Evolutionary conservation across 768 basidiomycete genomes (phyloP), one percentile per base, ranked within the genome.

Genomic region (Agaricus blazei): DNA sequence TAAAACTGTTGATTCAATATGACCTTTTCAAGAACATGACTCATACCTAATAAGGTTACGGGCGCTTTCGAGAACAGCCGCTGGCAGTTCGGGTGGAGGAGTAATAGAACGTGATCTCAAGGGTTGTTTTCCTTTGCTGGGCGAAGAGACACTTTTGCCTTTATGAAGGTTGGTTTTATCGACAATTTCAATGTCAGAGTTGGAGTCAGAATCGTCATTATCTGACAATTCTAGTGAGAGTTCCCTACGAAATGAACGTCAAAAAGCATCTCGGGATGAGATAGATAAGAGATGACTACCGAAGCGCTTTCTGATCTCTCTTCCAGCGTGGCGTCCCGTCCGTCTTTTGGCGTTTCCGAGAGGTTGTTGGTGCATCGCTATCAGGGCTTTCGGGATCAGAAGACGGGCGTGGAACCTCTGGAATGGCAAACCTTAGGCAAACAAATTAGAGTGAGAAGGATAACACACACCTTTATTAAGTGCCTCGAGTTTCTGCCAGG

Each of bases 11-110:
- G 52, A 37, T 43, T 19, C 46, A 29, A 19, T 9, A 29, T 29
- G 7, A 36, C 26, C 9, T 48, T 34, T 23, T 42, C 12, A 45
- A 48, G 29, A 19, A 9, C 36, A 58, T 73, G 52, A 3, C 15
- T 41, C 5, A 19, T 62, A 90, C 90, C 83, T 76, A 48, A 90
- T 79, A 15, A 88, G 67, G 36, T 78, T 72, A 40, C 77, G 78
- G 12, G 87, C 84, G 52, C 75, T 75, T 60, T 80, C 75, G 1
- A 85, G 70, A 53, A 83, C 77, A 29, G 80, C 71, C 9, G 68
- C 63, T 2, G 85, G 71, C 12, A 90, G 67, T 36, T 72, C 74
- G 0, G 89, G 90, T 4, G 89, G 89, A 2, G 90, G 89, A 0
- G 89, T 92, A 38, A 91, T 78, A 3, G 89, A 92, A 24, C 75